Conservation (phyloP, 1,139 yeast genomes). For the Spathaspora sp. region DNA sequence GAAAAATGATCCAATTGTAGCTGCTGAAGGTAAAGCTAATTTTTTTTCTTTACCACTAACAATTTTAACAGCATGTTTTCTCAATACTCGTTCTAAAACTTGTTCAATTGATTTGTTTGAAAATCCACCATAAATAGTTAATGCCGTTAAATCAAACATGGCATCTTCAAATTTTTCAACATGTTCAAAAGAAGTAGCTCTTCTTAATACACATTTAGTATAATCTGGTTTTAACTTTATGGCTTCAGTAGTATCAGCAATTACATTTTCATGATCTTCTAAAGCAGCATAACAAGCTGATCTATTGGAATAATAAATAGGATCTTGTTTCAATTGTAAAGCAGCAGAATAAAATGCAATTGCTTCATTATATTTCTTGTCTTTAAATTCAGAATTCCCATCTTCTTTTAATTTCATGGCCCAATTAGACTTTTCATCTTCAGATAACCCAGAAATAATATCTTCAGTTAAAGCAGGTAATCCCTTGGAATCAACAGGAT, state of each 20-base stretch:
- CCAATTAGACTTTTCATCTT: slow-evolving; percentile 61
- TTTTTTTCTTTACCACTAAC: slow-evolving; percentile 59
- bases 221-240: slow-evolving; percentile 84
- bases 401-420: slow-evolving; percentile 82
- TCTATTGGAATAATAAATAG: slow-evolving; percentile 89
- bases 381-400: slow-evolving; percentile 80
- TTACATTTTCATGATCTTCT: slow-evolving; percentile 75
- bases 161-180: slow-evolving; percentile 80
- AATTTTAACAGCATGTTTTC: slow-evolving; percentile 67
- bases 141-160: slow-evolving; percentile 86
- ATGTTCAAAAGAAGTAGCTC: slow-evolving; percentile 85
- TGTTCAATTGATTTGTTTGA: slow-evolving; percentile 76
- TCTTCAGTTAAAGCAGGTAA: slow-evolving; percentile 56
- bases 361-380: slow-evolving; percentile 69
- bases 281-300: slow-evolving; percentile 93
- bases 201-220: slow-evolving; percentile 75
- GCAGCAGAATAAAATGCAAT: slow-evolving; percentile 79
- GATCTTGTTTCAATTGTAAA: slow-evolving; percentile 70
- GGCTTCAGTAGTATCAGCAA: slow-evolving; percentile 86
- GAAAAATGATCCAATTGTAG: slow-evolving; percentile 82
- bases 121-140: slow-evolving; percentile 75
- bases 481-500: slow-evolving; percentile 54
- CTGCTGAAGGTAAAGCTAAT: slow-evolving; percentile 76
- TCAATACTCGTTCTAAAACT: slow-evolving; percentile 84
- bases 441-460: slow-evolving; percentile 45